Evolutionary conservation across 305 asterid genomes (phyloP), one percentile per base, ranked within the genome.

Genomic region (Fraxinus sp.): DNA sequence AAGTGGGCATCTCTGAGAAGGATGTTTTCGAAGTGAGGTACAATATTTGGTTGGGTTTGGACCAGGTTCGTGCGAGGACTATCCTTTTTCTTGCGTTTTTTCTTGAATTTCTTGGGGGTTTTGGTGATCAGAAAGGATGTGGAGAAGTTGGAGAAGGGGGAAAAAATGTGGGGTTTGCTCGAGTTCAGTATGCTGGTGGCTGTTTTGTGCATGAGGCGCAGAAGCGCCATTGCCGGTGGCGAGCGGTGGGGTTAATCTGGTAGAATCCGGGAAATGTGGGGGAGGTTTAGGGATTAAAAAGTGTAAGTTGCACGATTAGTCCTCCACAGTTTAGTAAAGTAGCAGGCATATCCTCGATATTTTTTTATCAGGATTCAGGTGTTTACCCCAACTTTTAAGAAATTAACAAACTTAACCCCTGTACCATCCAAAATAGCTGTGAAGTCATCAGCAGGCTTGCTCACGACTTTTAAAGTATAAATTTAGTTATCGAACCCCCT

Each of bases 101-200:
- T 94, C 79, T 88, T 88, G 91, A 92, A 91, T 68, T 93, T 94
- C 80, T 92, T 91, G 82, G 99, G 98, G 88, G 75, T 92, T 90
- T 95, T 93, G 4, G 98, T 95, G 80, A 89, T 81, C 82, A 95
- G 92, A 83, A 95, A 95, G 24, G 99, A 94, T 59, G 97, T 93
- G 85, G 98, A 94, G 85, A 90, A 94, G 72, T 83, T 86, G 85
- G 90, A 83, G 49, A 66, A 55, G 83, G 84, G 7, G 78, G 87
- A 71, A 82, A 85, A 79, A 33, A 70, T 16, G 32, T 28, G 78
- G 22, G 78, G 81, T 41, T 77, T 57, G 57, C 16, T 78, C 59
- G 84, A 85, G 87, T 79, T 86, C 78, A 3, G 72, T 64, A 80
- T 83, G 85, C 72, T 30, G 39, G 72, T 10, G 30, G 80, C 4